Percentiles rank a stretch among this genome's conserved stretches.
phyloP scores from a whole-genome alignment of 768 basidiomycete species.

The Lactifluus piperatus region DNA sequence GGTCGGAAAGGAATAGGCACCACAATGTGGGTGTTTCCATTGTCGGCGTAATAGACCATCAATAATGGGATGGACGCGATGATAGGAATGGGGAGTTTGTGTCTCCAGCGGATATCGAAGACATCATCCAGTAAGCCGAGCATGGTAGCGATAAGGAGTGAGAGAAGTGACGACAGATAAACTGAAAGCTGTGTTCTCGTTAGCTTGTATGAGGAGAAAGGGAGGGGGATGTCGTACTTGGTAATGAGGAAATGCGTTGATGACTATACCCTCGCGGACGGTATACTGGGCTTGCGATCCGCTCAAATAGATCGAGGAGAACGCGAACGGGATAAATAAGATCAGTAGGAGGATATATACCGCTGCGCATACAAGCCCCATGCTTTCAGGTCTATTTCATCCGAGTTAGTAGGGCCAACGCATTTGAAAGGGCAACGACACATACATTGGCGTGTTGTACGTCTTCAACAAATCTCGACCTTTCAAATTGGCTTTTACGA shows the following conservation, averaged over 20 bases:
- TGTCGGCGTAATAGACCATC: constrained; percentile 94
- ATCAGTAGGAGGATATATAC: constrained; percentile 83
- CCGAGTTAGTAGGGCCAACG: not conserved
- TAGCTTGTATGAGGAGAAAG: not conserved
- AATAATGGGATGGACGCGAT: constrained; percentile 92
- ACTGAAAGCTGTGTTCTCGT: constrained; percentile 59
- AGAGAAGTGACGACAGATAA: constrained; percentile 90
- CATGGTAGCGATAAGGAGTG: constrained; percentile 83
- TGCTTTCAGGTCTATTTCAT: constrained; percentile 74
- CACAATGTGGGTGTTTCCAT: constrained; percentile 88
- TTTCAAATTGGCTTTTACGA: constrained; percentile 72
- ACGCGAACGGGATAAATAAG: constrained; percentile 93
- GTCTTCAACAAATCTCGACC: constrained; percentile 85
- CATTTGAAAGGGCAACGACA: constrained; percentile 5
- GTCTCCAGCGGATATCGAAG: constrained; percentile 97
- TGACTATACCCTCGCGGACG: constrained; percentile 51
- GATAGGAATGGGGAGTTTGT: constrained; percentile 95
- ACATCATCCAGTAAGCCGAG: constrained; percentile 96
- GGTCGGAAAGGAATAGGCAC: constrained; percentile 76
- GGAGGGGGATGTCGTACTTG: constrained; percentile 42
- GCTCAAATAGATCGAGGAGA: constrained; percentile 59
- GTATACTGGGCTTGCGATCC: constrained; percentile 33
- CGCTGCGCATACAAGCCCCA: constrained; percentile 83
- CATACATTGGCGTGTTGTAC: constrained; percentile 63
- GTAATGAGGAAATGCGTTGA: constrained; percentile 68